Conservation (phyloP, 2,329 filamentous ascomycete species). For the Teratosphaeria zuluensis region DNA sequence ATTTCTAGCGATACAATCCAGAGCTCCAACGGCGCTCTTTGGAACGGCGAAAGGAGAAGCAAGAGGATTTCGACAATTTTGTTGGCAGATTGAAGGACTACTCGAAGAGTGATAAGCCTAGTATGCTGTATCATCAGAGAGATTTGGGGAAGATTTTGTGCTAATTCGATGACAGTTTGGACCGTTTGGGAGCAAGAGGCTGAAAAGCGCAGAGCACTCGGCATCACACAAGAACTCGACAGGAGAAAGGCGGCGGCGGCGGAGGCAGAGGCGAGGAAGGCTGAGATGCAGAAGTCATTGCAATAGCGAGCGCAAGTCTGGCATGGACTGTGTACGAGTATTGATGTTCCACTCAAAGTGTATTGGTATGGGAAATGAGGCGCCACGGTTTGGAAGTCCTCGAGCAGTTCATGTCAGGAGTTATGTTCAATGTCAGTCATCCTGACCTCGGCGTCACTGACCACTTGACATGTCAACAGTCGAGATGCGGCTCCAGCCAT, state of each 20-base stretch:
- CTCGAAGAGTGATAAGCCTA: conserved; percentile 83
- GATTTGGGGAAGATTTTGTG: not conserved
- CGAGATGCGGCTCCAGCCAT: no score
- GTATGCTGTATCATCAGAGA: conserved; percentile 43
- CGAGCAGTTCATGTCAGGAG: no score
- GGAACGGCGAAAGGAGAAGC: conserved; percentile 63
- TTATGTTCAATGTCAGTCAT: no score
- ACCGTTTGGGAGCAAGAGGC: conserved; percentile 26
- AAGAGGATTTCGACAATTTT: conserved; percentile 85
- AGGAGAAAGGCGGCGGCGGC: conserved; percentile 19
- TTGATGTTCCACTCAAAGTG: no score
- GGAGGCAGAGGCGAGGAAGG: conserved; percentile 20
- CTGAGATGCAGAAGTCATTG: conserved; percentile 25
- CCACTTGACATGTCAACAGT: no score
- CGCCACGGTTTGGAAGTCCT: no score
- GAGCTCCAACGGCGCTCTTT: conserved; percentile 83
- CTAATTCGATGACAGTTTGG: conserved; percentile 23
- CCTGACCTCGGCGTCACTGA: no score
- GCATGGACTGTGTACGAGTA: no score
- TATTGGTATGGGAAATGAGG: no score
- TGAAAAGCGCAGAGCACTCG: conserved; percentile 14
- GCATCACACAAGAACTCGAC: conserved; percentile 19
- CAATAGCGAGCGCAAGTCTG: not conserved
- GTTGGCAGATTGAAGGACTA: conserved; percentile 76
- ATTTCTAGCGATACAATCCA: conserved; percentile 67